Evolutionary conservation across 2,329 filamentous ascomycete species (phyloP).

Genomic region (Sordariomycetes sp.): DNA sequence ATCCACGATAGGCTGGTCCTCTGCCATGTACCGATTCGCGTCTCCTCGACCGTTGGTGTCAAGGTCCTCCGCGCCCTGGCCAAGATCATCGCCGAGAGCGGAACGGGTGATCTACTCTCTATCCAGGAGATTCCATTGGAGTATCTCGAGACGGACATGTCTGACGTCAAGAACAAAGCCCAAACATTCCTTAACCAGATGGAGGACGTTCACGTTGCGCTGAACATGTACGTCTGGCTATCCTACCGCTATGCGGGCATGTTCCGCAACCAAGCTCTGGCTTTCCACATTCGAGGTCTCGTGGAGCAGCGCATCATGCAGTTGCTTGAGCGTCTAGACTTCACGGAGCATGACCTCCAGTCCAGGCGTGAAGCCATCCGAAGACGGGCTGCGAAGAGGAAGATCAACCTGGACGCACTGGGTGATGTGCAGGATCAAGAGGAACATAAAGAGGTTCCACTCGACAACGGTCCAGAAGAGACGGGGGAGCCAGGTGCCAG

Average conservation of each 20-base stretch:
- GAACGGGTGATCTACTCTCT: slow-evolving; percentile 59
- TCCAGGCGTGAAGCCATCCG: slow-evolving; percentile 13
- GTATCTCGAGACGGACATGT: slow-evolving; percentile 55
- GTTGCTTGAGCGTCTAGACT: slow-evolving; percentile 39
- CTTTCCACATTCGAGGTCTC: slow-evolving; percentile 68
- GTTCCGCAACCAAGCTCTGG: slow-evolving; percentile 66
- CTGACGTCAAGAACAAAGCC: slow-evolving; percentile 22
- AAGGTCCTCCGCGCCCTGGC: slow-evolving; percentile 53
- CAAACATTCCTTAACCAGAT: slow-evolving; percentile 56
- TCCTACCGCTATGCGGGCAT: slow-evolving; percentile 80
- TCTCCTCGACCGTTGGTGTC: slow-evolving; percentile 11
- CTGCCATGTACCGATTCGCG: slow-evolving; percentile 57
- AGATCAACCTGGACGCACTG: slow-evolving; percentile 6
- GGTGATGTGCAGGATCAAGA: slow-evolving; percentile 7
- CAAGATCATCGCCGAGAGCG: slow-evolving; percentile 57
- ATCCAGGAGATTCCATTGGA: slow-evolving; percentile 65
- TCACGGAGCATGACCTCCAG: slow-evolving; percentile 24
- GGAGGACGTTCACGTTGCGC: slow-evolving; percentile 69
- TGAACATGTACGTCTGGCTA: slow-evolving; percentile 88
- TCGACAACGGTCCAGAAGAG: background rate
- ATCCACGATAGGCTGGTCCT: slow-evolving; percentile 70
- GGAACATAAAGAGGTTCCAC: slow-evolving; percentile 8
- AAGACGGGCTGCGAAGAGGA: slow-evolving; percentile 8
- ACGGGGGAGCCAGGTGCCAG: background rate
- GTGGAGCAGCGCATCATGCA: slow-evolving; percentile 64